A percentile compares a stretch with the other conserved stretches of the same genome.
Evolutionary conservation across 140 eudicot species (phyloP).

Genomic region (Bidens hawaiensis): DNA sequence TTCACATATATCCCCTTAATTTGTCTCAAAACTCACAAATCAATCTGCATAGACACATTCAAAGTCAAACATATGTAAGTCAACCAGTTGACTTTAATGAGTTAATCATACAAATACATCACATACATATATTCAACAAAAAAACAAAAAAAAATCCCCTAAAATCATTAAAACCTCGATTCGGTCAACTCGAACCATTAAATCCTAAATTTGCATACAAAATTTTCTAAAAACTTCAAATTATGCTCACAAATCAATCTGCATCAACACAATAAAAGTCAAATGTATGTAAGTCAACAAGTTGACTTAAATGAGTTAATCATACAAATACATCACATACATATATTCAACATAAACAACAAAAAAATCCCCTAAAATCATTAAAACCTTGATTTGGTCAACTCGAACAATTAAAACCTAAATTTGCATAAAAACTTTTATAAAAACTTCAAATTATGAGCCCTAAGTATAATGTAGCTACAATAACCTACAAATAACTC

Average conservation of each 20-base stretch:
- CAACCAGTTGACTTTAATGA: slow-evolving; percentile 30
- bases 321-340: slow-evolving; percentile 8
- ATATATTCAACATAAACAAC: neutral
- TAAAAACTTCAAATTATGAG: slow-evolving; percentile 3
- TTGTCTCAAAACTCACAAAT: slow-evolving; percentile 2
- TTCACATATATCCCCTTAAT: slow-evolving; percentile 1
- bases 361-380: neutral
- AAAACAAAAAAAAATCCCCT: neutral
- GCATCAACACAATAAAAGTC: slow-evolving; percentile 29
- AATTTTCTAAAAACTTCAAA: no score
- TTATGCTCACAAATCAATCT: slow-evolving; percentile 27
- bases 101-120: slow-evolving; percentile 5
- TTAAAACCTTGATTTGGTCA: neutral
- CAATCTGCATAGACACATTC: slow-evolving; percentile 34
- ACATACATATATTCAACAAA: slow-evolving; percentile 7
- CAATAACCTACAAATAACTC: slow-evolving; percentile 7
- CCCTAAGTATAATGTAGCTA: slow-evolving; percentile 31
- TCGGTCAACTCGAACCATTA: no score
- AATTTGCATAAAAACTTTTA: neutral
- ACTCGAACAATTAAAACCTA: no score
- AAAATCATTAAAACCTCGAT: no score
- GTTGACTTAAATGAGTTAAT: slow-evolving; percentile 36
- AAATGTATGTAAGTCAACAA: slow-evolving; percentile 24
- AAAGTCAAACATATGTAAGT: slow-evolving; percentile 23
- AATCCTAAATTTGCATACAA: no score